Evolutionary conservation across 2,329 filamentous ascomycete species (phyloP).

Genomic region (Trichoderma harzianum): DNA sequence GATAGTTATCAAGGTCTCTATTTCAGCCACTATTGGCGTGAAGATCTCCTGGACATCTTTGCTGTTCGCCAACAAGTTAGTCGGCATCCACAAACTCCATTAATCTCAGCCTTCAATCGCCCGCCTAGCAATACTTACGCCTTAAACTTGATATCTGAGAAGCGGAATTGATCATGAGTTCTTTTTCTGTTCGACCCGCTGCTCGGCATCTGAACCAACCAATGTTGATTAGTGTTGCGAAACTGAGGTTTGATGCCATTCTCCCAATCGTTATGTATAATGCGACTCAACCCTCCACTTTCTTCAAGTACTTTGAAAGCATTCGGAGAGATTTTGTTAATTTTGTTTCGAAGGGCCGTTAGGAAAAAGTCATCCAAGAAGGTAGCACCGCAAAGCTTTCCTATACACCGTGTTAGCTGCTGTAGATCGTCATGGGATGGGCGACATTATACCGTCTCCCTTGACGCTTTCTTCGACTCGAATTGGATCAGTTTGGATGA

Average conservation of each 20-base stretch:
- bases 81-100: neutral
- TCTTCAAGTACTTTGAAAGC: constrained; percentile 11
- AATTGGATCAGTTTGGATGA: constrained; percentile 26
- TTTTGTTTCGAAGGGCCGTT: neutral
- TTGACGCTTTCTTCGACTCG: constrained; percentile 35
- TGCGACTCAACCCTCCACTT: neutral
- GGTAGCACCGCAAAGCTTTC: constrained; percentile 37
- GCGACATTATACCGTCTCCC: constrained; percentile 24
- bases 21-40: constrained; percentile 22
- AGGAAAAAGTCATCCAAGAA: constrained; percentile 40
- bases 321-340: fast-evolving
- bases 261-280: constrained; percentile 30
- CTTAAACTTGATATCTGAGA: neutral
- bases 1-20: constrained; percentile 23
- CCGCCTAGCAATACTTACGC: neutral
- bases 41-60: constrained; percentile 26
- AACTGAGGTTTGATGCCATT: constrained; percentile 30
- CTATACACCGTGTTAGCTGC: constrained; percentile 21
- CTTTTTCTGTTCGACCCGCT: neutral
- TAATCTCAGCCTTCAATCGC: too few species aligned
- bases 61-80: neutral
- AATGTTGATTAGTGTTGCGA: constrained; percentile 15
- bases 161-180: neutral
- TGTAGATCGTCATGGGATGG: neutral
- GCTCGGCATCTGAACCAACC: constrained; percentile 23